A percentile compares a stretch with the other conserved stretches of the same genome.
Evolutionary conservation across 2,329 filamentous ascomycete genomes (phyloP).

Genomic region (Penicillium paneum): DNA sequence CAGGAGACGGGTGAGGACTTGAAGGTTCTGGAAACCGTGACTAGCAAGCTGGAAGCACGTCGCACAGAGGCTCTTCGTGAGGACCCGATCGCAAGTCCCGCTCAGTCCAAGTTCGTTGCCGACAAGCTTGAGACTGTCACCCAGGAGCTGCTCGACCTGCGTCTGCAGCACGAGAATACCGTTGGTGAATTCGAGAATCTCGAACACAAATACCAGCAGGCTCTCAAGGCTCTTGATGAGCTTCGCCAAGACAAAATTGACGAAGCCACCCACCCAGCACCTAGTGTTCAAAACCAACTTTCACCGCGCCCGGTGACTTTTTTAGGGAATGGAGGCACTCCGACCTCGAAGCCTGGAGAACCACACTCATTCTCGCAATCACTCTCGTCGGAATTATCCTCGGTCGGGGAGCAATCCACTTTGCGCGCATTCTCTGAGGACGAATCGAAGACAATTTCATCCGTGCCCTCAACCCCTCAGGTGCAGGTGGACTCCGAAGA

Average conservation of each 20-base stretch:
- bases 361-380: conserved; percentile 80
- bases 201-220: conserved; percentile 85
- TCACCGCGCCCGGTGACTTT: conserved; percentile 69
- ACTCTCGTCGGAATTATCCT: conserved; percentile 90
- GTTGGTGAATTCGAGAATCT: conserved; percentile 77
- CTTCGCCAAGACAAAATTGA: conserved; percentile 76
- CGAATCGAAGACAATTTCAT: conserved; percentile 44
- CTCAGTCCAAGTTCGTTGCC: conserved; percentile 79
- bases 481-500: conserved; percentile 56
- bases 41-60: conserved; percentile 26
- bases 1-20: conserved; percentile 31
- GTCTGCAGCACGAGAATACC: conserved; percentile 83
- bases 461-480: conserved; percentile 23
- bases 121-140: conserved; percentile 91
- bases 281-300: conserved; percentile 39
- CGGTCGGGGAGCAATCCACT: conserved; percentile 71
- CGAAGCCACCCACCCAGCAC: conserved; percentile 64
- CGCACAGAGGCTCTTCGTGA: conserved; percentile 32
- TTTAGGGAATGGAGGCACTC: conserved; percentile 73
- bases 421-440: conserved; percentile 57
- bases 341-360: conserved; percentile 65
- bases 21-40: conserved; percentile 35
- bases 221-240: conserved; percentile 74
- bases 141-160: conserved; percentile 85
- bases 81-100: conserved; percentile 63